Percentiles rank a stretch among this genome's conserved stretches.
Conservation (phyloP, 805 yeast species). For the Candida ascalaphidarum region DNA sequence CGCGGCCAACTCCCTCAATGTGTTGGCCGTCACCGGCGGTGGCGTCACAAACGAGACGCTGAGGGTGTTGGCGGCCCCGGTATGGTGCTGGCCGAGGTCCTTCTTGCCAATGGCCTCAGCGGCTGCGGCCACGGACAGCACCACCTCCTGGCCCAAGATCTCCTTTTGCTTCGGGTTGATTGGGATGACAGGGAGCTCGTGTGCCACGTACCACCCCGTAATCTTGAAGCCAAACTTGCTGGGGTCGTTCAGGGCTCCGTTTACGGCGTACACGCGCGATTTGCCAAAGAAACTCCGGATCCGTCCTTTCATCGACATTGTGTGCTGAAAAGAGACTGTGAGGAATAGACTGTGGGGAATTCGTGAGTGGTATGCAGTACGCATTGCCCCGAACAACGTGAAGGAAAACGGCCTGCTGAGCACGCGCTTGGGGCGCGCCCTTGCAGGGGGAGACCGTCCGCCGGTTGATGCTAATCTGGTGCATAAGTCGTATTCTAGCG, state of each 20-base stretch:
- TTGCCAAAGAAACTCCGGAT: slow-evolving; percentile 43
- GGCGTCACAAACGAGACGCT: slow-evolving; percentile 71
- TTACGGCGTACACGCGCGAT: slow-evolving; percentile 48
- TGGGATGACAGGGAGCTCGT: slow-evolving; percentile 52
- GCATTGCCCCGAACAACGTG: too few species aligned
- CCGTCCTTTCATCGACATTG: slow-evolving; percentile 29
- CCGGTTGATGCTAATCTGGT: too few species aligned
- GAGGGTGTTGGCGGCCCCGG: slow-evolving; percentile 31
- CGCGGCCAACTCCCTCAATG: slow-evolving; percentile 27
- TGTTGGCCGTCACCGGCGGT: slow-evolving; percentile 43
- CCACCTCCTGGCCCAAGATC: slow-evolving; percentile 38
- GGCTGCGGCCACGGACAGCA: slow-evolving; percentile 19
- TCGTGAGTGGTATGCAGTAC: too few species aligned
- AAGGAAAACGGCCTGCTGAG: too few species aligned
- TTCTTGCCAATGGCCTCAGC: slow-evolving; percentile 11
- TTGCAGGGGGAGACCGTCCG: too few species aligned
- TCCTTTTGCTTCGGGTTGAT: slow-evolving; percentile 49
- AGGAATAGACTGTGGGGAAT: too few species aligned
- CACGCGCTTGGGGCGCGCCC: too few species aligned
- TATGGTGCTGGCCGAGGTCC: slow-evolving; percentile 15
- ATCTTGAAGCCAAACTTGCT: slow-evolving; percentile 65
- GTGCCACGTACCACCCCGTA: slow-evolving; percentile 55
- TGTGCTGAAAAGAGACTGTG: too few species aligned
- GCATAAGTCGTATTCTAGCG: too few species aligned
- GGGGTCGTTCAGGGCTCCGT: slow-evolving; percentile 64